Evolutionary conservation across 2,329 filamentous ascomycete species (phyloP).

Genomic region (Diplodia intermedia): DNA sequence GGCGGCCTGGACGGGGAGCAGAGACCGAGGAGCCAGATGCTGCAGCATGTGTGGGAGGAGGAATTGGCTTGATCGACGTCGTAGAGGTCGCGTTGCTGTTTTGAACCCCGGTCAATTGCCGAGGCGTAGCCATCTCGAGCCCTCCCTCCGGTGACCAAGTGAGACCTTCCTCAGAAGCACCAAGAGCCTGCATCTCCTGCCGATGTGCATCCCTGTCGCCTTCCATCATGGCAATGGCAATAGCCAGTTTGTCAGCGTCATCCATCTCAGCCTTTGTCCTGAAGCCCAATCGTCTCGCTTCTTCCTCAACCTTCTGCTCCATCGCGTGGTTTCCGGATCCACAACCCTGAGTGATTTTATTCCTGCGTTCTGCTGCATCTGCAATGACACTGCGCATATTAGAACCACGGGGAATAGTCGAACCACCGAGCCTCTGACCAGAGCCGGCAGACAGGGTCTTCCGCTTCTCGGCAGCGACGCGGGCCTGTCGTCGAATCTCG

Average conservation of each 20-base stretch:
- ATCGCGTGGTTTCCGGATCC: conserved; percentile 73
- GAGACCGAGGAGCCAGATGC: conserved; percentile 8
- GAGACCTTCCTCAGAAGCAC: conserved; percentile 44
- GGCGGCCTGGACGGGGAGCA: conserved; percentile 39
- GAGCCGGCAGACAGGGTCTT: conserved; percentile 64
- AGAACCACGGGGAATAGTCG: conserved; percentile 61
- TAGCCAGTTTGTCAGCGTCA: conserved; percentile 85
- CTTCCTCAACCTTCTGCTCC: conserved; percentile 69
- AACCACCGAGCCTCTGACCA: conserved; percentile 76
- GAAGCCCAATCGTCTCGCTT: conserved; percentile 72
- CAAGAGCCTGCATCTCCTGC: conserved; percentile 58
- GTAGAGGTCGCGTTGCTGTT: conserved; percentile 4
- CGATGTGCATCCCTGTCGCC: conserved; percentile 75
- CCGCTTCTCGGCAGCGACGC: conserved; percentile 76
- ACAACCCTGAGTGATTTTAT: conserved; percentile 74
- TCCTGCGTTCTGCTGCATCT: conserved; percentile 70
- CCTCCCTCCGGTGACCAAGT: conserved; percentile 48
- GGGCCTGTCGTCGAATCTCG: conserved; percentile 77
- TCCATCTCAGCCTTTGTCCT: conserved; percentile 86
- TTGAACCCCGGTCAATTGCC: conserved; percentile 44
- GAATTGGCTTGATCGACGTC: conserved; percentile 16
- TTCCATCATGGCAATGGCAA: conserved; percentile 84
- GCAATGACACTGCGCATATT: conserved; percentile 77
- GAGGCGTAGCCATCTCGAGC: conserved; percentile 45
- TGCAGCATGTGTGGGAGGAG: background rate